Conservation (phyloP, 306 rosid species). For the Pyrus betulifolia region DNA sequence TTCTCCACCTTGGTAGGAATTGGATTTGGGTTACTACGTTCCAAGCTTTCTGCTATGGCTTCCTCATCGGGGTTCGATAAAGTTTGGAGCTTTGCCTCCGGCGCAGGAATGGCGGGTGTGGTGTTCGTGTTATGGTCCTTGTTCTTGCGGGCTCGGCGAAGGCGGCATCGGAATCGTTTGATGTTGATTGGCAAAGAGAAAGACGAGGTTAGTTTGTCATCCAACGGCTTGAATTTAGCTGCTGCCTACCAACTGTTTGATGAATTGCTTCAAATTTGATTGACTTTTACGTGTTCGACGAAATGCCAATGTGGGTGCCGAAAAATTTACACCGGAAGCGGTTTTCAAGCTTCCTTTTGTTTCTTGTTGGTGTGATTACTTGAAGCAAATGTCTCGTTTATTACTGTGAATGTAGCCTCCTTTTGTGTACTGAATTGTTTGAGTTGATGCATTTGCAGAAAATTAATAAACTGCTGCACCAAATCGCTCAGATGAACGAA, state of each 20-base stretch:
- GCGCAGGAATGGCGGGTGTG: constrained; percentile 18
- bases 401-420: neutral
- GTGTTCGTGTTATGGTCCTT: constrained; percentile 38
- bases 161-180: constrained; percentile 24
- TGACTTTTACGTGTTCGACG: neutral
- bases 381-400: neutral
- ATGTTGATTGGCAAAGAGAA: constrained; percentile 34
- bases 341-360: neutral
- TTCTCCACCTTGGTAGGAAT: constrained; percentile 29
- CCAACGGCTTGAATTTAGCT: neutral
- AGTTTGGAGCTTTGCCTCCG: constrained; percentile 29
- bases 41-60: constrained; percentile 29
- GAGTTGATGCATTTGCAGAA: constrained; percentile 23
- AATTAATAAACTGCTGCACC: constrained; percentile 26
- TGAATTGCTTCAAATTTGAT: neutral
- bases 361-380: neutral
- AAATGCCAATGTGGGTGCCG: neutral
- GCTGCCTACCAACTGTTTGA: neutral
- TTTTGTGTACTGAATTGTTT: neutral
- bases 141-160: constrained; percentile 18
- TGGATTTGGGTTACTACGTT: constrained; percentile 34
- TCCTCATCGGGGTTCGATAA: constrained; percentile 23
- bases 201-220: constrained; percentile 44
- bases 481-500: constrained; percentile 30
- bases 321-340: neutral